Evolutionary conservation across 2,329 filamentous ascomycete species (phyloP).

Genomic region (Colletotrichum abscissum): DNA sequence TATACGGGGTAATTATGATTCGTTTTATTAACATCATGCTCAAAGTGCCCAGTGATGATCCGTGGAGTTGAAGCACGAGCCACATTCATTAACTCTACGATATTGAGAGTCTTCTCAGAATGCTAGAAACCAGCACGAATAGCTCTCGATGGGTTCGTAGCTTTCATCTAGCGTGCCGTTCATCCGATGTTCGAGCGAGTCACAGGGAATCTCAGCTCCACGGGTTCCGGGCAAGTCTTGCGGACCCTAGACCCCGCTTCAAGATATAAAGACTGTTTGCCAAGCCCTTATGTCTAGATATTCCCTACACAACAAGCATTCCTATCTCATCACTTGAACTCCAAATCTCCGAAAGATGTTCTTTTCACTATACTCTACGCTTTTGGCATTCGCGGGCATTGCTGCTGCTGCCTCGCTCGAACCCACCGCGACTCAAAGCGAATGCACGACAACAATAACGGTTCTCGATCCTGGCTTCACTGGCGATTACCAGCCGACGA

Average conservation of each 20-base stretch:
- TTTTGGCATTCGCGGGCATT: background rate
- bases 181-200: slow-evolving; percentile 1
- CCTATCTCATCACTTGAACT: no score
- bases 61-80: background rate
- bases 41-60: background rate
- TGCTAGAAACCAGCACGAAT: background rate
- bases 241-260: background rate
- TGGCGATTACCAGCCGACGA: slow-evolving; percentile 9
- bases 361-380: no score
- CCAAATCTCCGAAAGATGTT: no score
- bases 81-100: background rate
- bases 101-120: background rate
- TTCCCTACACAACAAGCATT: no score
- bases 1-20: background rate
- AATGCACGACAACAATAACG: slow-evolving; percentile 10
- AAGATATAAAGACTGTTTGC: background rate
- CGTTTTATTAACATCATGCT: background rate
- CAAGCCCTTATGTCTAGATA: no score
- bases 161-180: background rate
- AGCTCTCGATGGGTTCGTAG: background rate
- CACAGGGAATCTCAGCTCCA: background rate
- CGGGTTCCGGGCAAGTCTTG: background rate
- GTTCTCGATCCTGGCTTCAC: slow-evolving; percentile 17
- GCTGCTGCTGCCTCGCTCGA: background rate
- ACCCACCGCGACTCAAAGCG: background rate